phyloP scores from a whole-genome alignment of 768 basidiomycete species.

The Mycena sanguinolenta region DNA sequence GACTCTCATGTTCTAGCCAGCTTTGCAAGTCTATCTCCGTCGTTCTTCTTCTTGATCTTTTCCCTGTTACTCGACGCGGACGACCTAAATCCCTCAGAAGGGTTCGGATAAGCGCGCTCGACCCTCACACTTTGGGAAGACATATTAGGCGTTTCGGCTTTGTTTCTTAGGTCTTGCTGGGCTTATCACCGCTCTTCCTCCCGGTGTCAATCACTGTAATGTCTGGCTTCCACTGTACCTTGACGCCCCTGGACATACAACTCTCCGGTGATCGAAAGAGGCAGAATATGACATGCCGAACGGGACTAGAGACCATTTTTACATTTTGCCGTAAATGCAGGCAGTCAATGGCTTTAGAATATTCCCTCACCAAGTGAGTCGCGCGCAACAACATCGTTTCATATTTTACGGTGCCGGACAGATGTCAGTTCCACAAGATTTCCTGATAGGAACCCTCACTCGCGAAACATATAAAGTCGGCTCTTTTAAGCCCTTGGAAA shows the following conservation, averaged over 20 bases:
- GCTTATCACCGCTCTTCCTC: slow-evolving; percentile 21
- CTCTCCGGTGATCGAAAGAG: slow-evolving; percentile 3
- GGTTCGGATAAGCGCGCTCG: not conserved
- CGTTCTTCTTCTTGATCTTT: not conserved
- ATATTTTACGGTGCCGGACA: slow-evolving; percentile 12
- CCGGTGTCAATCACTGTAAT: slow-evolving; percentile 28
- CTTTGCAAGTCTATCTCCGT: not conserved
- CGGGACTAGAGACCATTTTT: not conserved
- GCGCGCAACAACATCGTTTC: slow-evolving; percentile 1
- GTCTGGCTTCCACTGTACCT: slow-evolving; percentile 16
- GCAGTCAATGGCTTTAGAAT: not conserved
- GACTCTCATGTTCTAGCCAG: not conserved
- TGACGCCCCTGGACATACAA: slow-evolving; percentile 32
- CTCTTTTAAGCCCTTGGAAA: slow-evolving; percentile 4
- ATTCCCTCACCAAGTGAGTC: not conserved
- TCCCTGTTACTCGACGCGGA: not conserved
- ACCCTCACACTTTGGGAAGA: not conserved
- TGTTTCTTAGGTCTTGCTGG: not conserved
- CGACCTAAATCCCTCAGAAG: not conserved
- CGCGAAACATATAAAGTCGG: slow-evolving; percentile 22
- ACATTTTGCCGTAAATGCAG: slow-evolving; percentile 7
- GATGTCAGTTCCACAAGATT: slow-evolving; percentile 16
- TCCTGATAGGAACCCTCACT: slow-evolving; percentile 11
- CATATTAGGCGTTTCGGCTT: not conserved
- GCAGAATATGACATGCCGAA: slow-evolving; percentile 7